Evolutionary conservation across 2,329 filamentous ascomycete genomes (phyloP).

Genomic region (Fonsecaea nubica): DNA sequence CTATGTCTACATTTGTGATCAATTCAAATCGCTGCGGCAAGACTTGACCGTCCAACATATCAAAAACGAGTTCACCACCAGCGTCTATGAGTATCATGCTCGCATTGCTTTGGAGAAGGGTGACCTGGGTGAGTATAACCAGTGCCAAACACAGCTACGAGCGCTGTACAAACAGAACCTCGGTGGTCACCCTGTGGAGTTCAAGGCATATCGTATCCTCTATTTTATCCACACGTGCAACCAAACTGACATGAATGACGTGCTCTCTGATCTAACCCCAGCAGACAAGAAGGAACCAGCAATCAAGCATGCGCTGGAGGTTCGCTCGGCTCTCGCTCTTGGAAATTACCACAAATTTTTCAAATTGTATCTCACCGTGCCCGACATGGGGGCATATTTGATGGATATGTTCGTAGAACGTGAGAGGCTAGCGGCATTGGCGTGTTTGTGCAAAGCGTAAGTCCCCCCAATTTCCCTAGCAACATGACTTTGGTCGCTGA

Average conservation of each 20-base stretch:
- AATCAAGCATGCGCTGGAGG: constrained; percentile 88
- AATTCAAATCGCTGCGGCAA: constrained; percentile 98
- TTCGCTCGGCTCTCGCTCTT: constrained; percentile 87
- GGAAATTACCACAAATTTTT: constrained; percentile 99
- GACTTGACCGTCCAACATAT: constrained; percentile 98
- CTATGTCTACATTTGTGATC: constrained; percentile 97
- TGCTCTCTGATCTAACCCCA: constrained; percentile 97
- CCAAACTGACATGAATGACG: constrained; percentile 96
- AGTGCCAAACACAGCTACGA: constrained; percentile 97
- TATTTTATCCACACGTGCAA: constrained; percentile 99
- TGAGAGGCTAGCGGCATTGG: constrained; percentile 87
- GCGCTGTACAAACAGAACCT: constrained; percentile 86
- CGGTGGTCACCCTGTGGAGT: constrained; percentile 90
- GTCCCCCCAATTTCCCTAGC: constrained; percentile 49
- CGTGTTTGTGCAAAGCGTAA: constrained; percentile 93
- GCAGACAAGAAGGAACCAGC: constrained; percentile 87
- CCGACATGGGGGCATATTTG: constrained; percentile 96
- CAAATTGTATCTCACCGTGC: constrained; percentile 90
- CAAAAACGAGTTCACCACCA: constrained; percentile 94
- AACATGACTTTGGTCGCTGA: constrained; percentile 48
- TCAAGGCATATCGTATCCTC: constrained; percentile 98
- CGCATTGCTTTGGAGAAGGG: constrained; percentile 97
- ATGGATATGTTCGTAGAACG: constrained; percentile 99
- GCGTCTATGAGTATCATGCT: constrained; percentile 96
- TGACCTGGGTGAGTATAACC: constrained; percentile 99